A percentile compares a stretch with the other conserved stretches of the same genome.
These are phyloP conservation scores for Pichia eremophila DNA, from an alignment of 805 yeast species.

Conservation along the genomic window DNA sequence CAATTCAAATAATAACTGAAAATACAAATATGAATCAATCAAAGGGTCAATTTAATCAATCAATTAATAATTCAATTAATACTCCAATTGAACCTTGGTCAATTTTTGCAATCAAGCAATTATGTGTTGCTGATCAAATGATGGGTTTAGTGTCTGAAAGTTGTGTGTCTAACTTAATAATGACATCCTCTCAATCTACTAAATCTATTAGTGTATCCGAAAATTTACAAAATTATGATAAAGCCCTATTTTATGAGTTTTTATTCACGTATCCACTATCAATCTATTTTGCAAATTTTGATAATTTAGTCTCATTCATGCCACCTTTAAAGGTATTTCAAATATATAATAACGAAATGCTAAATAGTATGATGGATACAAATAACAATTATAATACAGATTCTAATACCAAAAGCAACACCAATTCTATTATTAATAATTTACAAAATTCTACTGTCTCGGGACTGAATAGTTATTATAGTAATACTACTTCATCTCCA, in stretches of 20 bases:
- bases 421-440: no score
- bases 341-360: slow-evolving; percentile 20
- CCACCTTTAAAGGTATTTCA: slow-evolving; percentile 32
- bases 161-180: slow-evolving; percentile 4
- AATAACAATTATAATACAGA: background rate
- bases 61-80: background rate
- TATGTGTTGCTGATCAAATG: slow-evolving; percentile 31
- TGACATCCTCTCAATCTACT: background rate
- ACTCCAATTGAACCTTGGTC: slow-evolving; percentile 24
- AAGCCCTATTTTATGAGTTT: slow-evolving; percentile 17
- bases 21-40: background rate
- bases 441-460: no score
- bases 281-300: slow-evolving; percentile 27
- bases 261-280: slow-evolving; percentile 33
- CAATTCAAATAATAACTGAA: slow-evolving; percentile 16
- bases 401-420: no score
- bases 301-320: slow-evolving; percentile 26
- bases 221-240: slow-evolving; percentile 2
- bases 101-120: slow-evolving; percentile 30
- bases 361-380: slow-evolving; percentile 1
- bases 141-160: slow-evolving; percentile 16
- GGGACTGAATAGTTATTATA: no score
- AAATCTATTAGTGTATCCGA: background rate
- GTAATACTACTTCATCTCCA: background rate
- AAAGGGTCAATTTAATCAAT: background rate